These are phyloP conservation scores for Brasenia schreberi DNA, from an alignment of 164 flowering plant species.

Conservation along the genomic window DNA sequence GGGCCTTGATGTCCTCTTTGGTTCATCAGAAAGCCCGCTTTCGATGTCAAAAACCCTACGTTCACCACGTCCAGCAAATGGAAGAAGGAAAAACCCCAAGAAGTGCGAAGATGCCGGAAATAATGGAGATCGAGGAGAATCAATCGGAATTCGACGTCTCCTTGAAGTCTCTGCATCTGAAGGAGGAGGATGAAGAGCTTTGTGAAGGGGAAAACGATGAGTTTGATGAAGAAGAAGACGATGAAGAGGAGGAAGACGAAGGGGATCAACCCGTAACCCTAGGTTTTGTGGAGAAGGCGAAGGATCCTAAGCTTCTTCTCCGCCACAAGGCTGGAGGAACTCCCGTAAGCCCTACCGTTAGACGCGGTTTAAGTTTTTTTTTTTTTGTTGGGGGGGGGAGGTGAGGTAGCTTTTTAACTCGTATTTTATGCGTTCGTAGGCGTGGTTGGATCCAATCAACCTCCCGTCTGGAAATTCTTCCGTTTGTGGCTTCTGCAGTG, in stretches of 20 bases:
- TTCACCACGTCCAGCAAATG: no score
- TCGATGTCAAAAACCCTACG: no score
- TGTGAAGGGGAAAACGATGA: conserved; percentile 13
- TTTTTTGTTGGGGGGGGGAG: neutral
- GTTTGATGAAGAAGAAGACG: conserved; percentile 24
- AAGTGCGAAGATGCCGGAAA: conserved; percentile 4
- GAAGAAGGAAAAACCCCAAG: no score
- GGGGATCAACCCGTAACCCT: conserved; percentile 31
- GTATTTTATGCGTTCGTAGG: conserved; percentile 22
- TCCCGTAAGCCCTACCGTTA: conserved; percentile 31
- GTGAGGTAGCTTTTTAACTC: conserved; percentile 1
- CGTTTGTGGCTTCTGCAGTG: conserved; percentile 59
- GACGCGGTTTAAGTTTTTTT: neutral
- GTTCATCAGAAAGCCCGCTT: no score
- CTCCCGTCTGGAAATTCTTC: conserved; percentile 48
- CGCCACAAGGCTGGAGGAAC: conserved; percentile 89
- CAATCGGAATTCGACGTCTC: conserved; percentile 16
- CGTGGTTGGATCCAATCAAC: conserved; percentile 83
- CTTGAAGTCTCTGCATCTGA: conserved; percentile 21
- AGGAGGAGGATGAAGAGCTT: neutral
- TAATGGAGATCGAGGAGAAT: conserved; percentile 7
- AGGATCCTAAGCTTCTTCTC: conserved; percentile 33
- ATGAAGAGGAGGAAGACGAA: conserved; percentile 10
- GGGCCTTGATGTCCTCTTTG: no score
- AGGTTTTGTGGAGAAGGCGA: conserved; percentile 66